These are phyloP conservation scores for Fusarium sp. DNA, from an alignment of 2,329 filamentous ascomycete species.

Conservation along the genomic window DNA sequence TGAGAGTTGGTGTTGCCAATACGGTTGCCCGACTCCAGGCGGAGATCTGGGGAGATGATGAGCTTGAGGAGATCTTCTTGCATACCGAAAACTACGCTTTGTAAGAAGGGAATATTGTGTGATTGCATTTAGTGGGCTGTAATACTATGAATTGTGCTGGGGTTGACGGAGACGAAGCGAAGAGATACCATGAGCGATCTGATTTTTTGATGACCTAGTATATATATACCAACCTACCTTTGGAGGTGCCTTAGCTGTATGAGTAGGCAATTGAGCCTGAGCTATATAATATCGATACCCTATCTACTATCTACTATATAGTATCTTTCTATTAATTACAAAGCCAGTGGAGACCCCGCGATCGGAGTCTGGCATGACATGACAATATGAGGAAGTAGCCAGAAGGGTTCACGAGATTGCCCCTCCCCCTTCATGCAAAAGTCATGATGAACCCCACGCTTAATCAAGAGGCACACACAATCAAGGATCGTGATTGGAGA, in stretches of 20 bases:
- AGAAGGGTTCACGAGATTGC: conserved; percentile 33
- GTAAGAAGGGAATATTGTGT: conserved; percentile 49
- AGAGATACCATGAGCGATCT: conserved; percentile 45
- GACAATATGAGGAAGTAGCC: conserved; percentile 8
- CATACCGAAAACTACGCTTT: conserved; percentile 96
- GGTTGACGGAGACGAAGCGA: conserved; percentile 3
- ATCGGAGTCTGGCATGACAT: neutral
- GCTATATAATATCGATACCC: conserved; percentile 31
- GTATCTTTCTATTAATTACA: no score
- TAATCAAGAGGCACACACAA: neutral
- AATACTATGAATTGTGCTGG: conserved; percentile 26
- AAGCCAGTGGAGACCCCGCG: neutral
- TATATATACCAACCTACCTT: conserved; percentile 11
- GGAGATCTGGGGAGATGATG: conserved; percentile 81
- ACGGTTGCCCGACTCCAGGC: conserved; percentile 85
- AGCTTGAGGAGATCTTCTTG: conserved; percentile 88
- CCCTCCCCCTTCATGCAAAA: conserved; percentile 19
- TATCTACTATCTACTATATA: neutral
- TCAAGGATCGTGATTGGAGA: conserved; percentile 24
- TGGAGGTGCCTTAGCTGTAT: conserved; percentile 13
- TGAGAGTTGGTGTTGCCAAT: conserved; percentile 88
- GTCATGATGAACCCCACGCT: conserved; percentile 29
- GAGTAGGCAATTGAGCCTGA: conserved; percentile 19
- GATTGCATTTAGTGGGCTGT: conserved; percentile 16
- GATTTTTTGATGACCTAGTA: conserved; percentile 33